Evolutionary conservation across 2,329 filamentous ascomycete genomes (phyloP), one percentile per base, ranked within the genome.

Genomic region (Stemphylium beticola): DNA sequence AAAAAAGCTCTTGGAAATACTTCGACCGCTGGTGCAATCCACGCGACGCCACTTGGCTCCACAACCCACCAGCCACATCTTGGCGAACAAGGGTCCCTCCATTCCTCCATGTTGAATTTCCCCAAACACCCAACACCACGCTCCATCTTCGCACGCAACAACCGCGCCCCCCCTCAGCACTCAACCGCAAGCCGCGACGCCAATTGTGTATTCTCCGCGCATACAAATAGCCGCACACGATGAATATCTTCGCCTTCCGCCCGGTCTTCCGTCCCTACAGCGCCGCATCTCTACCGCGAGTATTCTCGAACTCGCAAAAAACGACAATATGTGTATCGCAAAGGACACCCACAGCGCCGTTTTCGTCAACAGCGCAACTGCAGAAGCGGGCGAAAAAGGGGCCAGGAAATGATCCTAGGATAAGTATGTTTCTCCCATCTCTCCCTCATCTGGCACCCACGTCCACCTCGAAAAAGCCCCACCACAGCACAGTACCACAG

Each of bases 321-420:
- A 42, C 55, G 18, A 53, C 55, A 40, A 57, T 60, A 43, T 14
- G 11, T 6, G 26, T 14, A 1, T 8, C 6, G 4, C 36, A 40
- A 48, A 48, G 12, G 53, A 54, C 44, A 53, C 37, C 46, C 20
- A 58, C 62, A 54, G 64, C 66, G 1, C 41, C 56, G 39, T 74
- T 74, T 60, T 73, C 71, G 39, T 64, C 71, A 2, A 74, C 72
- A 39, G 45, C 66, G 7, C 60, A 49, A 7, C 32, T 73, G 29
- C 59, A 68, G 47, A 72, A 72, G 55, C 46, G 71, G 1, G 57
- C 51, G 10, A 69, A 66, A 31, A 68, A 68, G 12, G 57, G 54
- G 2, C 53, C 50, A 0, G 57, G 59, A 3, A 64, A 60, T 26
- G 72, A 74, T 55, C 69, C 72, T 1, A 49, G 72, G 42, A 68